Conservation (phyloP, 2,329 filamentous ascomycete species). For the Sarocladiaceae sp. region DNA sequence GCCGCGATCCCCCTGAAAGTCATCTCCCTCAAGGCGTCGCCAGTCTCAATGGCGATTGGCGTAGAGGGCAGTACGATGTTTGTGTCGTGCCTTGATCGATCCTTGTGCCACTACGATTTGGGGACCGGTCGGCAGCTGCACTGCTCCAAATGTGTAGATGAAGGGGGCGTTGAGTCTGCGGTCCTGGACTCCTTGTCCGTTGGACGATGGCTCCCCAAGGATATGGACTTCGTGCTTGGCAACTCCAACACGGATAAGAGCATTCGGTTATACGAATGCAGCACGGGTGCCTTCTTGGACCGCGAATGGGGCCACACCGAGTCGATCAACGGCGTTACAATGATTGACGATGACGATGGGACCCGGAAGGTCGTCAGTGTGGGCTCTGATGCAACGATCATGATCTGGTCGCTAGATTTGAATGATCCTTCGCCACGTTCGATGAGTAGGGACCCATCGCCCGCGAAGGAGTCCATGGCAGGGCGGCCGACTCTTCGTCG, state of each 20-base stretch:
- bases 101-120: slow-evolving; percentile 58
- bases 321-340: slow-evolving; percentile 78
- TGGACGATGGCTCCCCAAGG: slow-evolving; percentile 50
- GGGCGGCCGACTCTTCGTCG: slow-evolving; percentile 73
- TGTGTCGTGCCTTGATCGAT: slow-evolving; percentile 57
- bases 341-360: slow-evolving; percentile 56
- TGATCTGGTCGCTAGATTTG: slow-evolving; percentile 66
- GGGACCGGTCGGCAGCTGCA: slow-evolving; percentile 64
- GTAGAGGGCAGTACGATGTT: slow-evolving; percentile 56
- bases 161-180: slow-evolving; percentile 74
- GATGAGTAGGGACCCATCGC: slow-evolving; percentile 49
- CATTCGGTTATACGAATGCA: slow-evolving; percentile 79
- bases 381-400: slow-evolving; percentile 75
- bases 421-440: slow-evolving; percentile 37
- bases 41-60: slow-evolving; percentile 74
- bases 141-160: slow-evolving; percentile 80
- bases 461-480: slow-evolving; percentile 47
- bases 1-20: slow-evolving; percentile 75
- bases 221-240: slow-evolving; percentile 69
- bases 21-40: slow-evolving; percentile 80
- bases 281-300: slow-evolving; percentile 72
- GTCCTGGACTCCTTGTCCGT: slow-evolving; percentile 75
- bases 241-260: slow-evolving; percentile 95
- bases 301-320: slow-evolving; percentile 95
- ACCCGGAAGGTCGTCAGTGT: slow-evolving; percentile 64